A percentile compares a stretch with the other conserved stretches of the same genome.
phyloP scores from a whole-genome alignment of 768 basidiomycete genomes.

The Boletus subcaerulescens region DNA sequence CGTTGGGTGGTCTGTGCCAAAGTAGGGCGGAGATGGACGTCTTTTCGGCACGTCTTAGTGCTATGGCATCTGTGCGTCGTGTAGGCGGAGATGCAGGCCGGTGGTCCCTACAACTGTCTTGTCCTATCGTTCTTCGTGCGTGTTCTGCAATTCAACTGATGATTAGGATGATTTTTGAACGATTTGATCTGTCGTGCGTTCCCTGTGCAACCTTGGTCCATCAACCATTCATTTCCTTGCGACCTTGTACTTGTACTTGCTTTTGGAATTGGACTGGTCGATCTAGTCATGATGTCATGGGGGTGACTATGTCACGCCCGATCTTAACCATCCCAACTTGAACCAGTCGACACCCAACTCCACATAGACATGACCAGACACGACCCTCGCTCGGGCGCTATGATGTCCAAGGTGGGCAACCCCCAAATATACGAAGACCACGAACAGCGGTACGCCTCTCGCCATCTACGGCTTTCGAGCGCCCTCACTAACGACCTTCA shows the following conservation, averaged over 20 bases:
- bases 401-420: slow-evolving; percentile 53
- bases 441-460: slow-evolving; percentile 42
- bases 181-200: neutral
- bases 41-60: slow-evolving; percentile 28
- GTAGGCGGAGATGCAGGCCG: slow-evolving; percentile 26
- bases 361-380: slow-evolving; percentile 16
- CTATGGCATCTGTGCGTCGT: slow-evolving; percentile 25
- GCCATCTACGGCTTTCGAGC: neutral
- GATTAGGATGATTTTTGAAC: neutral
- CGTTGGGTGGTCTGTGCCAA: slow-evolving; percentile 33
- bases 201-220: no score
- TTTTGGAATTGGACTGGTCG: neutral
- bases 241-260: no score
- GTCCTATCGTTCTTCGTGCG: neutral
- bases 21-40: slow-evolving; percentile 31
- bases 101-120: slow-evolving; percentile 28
- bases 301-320: neutral
- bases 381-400: slow-evolving; percentile 32
- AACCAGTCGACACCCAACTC: neutral
- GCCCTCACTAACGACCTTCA: neutral
- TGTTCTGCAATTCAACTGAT: neutral
- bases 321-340: neutral
- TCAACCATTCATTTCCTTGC: no score
- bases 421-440: slow-evolving; percentile 45
- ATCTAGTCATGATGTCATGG: slow-evolving; percentile 14